These are phyloP conservation scores for Herpotrichia juniperi DNA, from an alignment of 2,329 filamentous ascomycete species.

Conservation along the genomic window DNA sequence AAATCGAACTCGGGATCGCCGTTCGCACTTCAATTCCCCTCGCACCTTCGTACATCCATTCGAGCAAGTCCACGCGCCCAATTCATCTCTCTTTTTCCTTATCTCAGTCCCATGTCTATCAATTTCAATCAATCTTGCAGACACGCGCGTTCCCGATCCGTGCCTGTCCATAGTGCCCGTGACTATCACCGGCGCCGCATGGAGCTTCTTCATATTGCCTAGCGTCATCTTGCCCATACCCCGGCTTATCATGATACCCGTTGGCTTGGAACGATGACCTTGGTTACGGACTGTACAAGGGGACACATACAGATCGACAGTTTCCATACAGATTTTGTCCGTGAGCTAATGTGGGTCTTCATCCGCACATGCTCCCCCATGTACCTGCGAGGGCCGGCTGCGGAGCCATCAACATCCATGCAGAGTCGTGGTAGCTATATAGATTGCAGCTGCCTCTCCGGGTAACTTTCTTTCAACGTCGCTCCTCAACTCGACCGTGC, in stretches of 20 bases:
- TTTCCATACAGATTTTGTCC: no score
- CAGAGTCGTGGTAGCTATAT: conserved; percentile 1
- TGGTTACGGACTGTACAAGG: conserved; percentile 1
- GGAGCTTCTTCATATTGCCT: conserved; percentile 13
- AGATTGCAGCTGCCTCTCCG: neutral
- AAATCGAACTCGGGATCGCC: no score
- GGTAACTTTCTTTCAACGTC: conserved; percentile 6
- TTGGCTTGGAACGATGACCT: neutral
- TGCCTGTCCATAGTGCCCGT: neutral
- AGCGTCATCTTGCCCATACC: conserved; percentile 7
- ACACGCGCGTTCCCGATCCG: neutral
- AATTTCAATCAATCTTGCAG: neutral
- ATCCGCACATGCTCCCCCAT: no score
- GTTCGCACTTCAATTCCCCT: neutral
- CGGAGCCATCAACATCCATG: conserved; percentile 1
- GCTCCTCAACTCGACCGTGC: neutral
- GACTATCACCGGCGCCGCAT: neutral
- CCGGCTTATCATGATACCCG: conserved; percentile 13
- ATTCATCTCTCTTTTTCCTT: neutral
- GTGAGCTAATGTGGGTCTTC: no score
- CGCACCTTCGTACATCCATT: neutral
- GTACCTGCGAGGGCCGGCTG: no score
- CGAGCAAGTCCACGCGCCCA: conserved; percentile 3
- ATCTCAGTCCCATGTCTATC: neutral
- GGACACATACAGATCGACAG: no score